Base-by-base conservation (phyloP, 805 yeast species). In the Lipomyces sp. region DNA sequence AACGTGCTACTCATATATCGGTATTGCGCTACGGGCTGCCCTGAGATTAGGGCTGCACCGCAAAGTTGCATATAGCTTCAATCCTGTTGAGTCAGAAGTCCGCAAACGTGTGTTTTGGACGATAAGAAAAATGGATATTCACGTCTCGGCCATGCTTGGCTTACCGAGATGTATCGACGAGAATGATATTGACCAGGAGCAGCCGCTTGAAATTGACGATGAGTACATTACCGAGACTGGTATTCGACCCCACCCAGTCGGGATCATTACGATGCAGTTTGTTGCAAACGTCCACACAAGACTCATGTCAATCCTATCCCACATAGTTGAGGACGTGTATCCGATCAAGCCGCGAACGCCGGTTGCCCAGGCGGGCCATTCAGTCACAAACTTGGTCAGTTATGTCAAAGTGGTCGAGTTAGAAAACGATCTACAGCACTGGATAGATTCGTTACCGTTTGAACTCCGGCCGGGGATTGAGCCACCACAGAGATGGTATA, bases 51-150 rank as follows among this genome's bases (percentile, higher is more conserved):
- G 97, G 0, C 79, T 91, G 24, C 97, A 92, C 77, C 80, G 96
- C 69, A 89, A 87, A 75, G 81, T 91, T 45, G 80, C 86, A 54
- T 81, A 85, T 71, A 83, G 76, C 15, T 86, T 87, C 71, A 89
- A 89, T 71, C 93, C 93, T 0, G 87, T 92, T 42, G 96, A 90
- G 74, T 80, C 87, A 50, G 97, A 93, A 74, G 89, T 90, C 1
- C 82, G 96, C 67, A 92, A 92, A 77, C 82, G 97, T 66, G 78
- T 93, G 53, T 92, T 92, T 76, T 92, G 94, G 90, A 89, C 97
- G 0, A 88, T 92, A 69, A 89, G 90, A 76, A 92, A 92, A 76
- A 89, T 92, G 89, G 97, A 93, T 74, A 86, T 91, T 55, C 92
- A 93, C 75, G 90, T 92, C 73, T 90, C 90, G 75, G 89, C 97